Evolutionary conservation across 495 filamentous ascomycete genomes (phyloP).

Genomic region (Lentithecium fluviatile): DNA sequence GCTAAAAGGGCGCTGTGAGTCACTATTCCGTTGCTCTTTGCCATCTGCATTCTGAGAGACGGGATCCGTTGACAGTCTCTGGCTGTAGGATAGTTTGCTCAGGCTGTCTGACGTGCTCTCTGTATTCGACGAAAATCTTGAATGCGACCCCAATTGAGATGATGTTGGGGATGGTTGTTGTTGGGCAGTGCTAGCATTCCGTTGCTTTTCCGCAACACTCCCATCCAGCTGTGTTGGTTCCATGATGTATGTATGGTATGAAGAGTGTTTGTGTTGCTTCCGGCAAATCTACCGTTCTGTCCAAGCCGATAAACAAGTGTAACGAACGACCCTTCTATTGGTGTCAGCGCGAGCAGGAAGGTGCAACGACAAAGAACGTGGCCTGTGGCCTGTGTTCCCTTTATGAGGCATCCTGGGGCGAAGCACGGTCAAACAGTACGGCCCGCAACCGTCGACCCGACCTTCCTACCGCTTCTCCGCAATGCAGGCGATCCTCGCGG

Average conservation of each 20-base stretch:
- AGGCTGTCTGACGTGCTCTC: no score
- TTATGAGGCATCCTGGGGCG: conserved; percentile 4
- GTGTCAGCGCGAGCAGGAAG: neutral
- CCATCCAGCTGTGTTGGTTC: no score
- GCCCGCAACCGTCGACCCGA: neutral
- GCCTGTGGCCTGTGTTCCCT: conserved; percentile 5
- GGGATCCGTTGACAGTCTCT: neutral
- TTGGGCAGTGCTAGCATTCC: neutral
- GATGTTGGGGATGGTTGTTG: neutral
- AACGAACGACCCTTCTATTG: conserved; percentile 16
- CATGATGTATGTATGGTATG: no score
- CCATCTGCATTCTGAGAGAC: neutral
- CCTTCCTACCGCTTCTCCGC: conserved; percentile 15
- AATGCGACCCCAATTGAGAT: neutral
- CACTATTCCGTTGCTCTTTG: neutral
- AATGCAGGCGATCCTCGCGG: neutral
- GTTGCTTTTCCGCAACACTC: neutral
- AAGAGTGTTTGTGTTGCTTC: neutral
- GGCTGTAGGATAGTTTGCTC: neutral
- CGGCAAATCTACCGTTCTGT: neutral
- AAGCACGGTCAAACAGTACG: neutral
- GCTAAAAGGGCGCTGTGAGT: neutral
- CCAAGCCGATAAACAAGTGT: neutral
- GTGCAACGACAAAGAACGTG: neutral
- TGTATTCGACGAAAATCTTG: neutral